Evolutionary conservation across 768 basidiomycete genomes (phyloP).

Genomic region (Strobilomyces echinocephalus): DNA sequence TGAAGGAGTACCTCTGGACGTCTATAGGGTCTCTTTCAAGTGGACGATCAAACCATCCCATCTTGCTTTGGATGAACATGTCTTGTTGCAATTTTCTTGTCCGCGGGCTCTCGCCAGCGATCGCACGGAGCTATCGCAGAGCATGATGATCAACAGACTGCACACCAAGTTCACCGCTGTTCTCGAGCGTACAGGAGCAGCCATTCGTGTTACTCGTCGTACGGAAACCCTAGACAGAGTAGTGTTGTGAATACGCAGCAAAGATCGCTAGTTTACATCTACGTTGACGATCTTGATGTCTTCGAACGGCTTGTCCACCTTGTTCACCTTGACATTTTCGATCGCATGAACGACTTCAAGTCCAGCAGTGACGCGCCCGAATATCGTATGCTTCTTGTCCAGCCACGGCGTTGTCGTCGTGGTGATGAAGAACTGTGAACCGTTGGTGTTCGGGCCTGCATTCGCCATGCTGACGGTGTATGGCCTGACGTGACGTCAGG

Average conservation of each 20-base stretch:
- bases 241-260: conserved; percentile 34
- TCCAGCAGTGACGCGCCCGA: conserved; percentile 83
- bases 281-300: conserved; percentile 89
- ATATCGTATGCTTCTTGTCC: conserved; percentile 89
- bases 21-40: conserved; percentile 38
- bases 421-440: conserved; percentile 97
- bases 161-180: conserved; percentile 32
- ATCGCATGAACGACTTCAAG: conserved; percentile 88
- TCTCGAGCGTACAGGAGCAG: conserved; percentile 22
- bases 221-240: conserved; percentile 43
- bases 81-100: conserved; percentile 55
- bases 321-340: conserved; percentile 84
- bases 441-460: conserved; percentile 85
- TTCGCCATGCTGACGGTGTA: conserved; percentile 97
- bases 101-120: conserved; percentile 31
- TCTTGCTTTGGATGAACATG: conserved; percentile 23
- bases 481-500: conserved; percentile 47
- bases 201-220: conserved; percentile 27
- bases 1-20: conserved; percentile 42
- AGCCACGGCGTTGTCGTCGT: conserved; percentile 92
- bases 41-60: not conserved
- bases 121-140: conserved; percentile 13
- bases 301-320: conserved; percentile 84
- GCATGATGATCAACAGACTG: conserved; percentile 30
- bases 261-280: conserved; percentile 53